A percentile compares a stretch with the other conserved stretches of the same genome.
phyloP scores from a whole-genome alignment of 768 basidiomycete species.

The Leccinum subtestaceum region DNA sequence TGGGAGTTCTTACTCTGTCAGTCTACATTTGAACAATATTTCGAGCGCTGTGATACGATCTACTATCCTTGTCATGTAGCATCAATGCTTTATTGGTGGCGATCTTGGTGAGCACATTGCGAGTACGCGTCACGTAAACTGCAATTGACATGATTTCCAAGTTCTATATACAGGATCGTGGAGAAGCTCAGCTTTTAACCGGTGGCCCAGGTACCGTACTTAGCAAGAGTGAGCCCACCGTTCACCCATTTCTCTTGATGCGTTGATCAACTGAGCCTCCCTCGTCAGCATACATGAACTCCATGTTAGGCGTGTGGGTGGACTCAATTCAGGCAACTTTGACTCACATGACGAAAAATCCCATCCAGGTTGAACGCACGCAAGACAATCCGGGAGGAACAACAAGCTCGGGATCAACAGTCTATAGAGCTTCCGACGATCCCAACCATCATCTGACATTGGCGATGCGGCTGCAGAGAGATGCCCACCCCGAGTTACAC shows the following conservation, averaged over 20 bases:
- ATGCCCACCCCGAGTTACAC: not conserved
- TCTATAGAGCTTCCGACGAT: not conserved
- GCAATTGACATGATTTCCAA: constrained; percentile 1
- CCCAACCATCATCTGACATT: not conserved
- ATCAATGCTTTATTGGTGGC: constrained; percentile 10
- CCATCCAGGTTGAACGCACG: constrained; percentile 16
- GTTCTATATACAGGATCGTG: constrained; percentile 15
- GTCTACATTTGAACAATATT: not conserved
- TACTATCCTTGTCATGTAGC: not conserved
- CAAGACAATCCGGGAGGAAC: constrained; percentile 18
- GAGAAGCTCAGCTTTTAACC: constrained; percentile 1
- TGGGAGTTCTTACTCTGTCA: constrained; percentile 21
- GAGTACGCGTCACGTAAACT: not conserved
- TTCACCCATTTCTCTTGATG: not conserved
- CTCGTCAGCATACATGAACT: constrained; percentile 21
- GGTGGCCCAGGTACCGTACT: constrained; percentile 14
- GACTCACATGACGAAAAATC: not conserved
- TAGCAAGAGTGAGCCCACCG: constrained; percentile 14
- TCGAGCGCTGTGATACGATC: not conserved
- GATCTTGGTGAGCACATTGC: constrained; percentile 9
- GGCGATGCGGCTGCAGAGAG: not conserved
- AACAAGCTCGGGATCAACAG: not conserved
- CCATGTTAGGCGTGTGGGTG: constrained; percentile 26
- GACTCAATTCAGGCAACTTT: not conserved
- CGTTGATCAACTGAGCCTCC: not conserved